Conservation (phyloP, 1,284 basidiomycete species). For the Papiliotrema nemorosa region DNA sequence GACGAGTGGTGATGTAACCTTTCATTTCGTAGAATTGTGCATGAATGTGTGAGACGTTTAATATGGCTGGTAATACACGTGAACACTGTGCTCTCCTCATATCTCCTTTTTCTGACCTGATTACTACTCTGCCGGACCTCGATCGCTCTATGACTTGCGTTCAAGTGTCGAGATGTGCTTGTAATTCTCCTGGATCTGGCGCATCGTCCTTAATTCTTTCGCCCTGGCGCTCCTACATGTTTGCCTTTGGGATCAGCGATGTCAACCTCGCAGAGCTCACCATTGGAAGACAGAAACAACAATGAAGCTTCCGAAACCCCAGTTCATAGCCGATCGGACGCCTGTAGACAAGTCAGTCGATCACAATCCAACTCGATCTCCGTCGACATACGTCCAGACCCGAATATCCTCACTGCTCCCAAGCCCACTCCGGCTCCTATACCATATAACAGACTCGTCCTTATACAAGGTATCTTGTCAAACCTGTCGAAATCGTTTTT, state of each 20-base stretch:
- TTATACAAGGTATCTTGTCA: slow-evolving; percentile 41
- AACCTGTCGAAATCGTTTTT: slow-evolving; percentile 25
- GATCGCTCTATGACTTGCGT: background rate
- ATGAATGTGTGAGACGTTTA: slow-evolving; percentile 10
- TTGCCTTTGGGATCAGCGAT: slow-evolving; percentile 28
- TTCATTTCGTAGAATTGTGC: slow-evolving; percentile 7
- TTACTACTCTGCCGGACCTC: no score
- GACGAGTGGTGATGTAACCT: no score
- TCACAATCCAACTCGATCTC: background rate
- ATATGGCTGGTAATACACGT: background rate
- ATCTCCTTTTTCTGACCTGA: no score
- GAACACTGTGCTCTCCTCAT: no score
- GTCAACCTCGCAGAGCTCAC: background rate
- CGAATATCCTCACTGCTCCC: slow-evolving; percentile 41
- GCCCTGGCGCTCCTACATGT: slow-evolving; percentile 38
- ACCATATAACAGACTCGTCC: slow-evolving; percentile 45
- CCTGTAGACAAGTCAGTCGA: slow-evolving; percentile 7
- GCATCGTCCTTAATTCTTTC: slow-evolving; percentile 43
- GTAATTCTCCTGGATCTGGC: slow-evolving; percentile 43
- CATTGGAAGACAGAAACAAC: slow-evolving; percentile 27
- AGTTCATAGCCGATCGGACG: slow-evolving; percentile 28
- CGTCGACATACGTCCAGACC: slow-evolving; percentile 34
- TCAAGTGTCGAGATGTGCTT: slow-evolving; percentile 4
- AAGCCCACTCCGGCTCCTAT: slow-evolving; percentile 43
- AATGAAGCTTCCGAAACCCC: slow-evolving; percentile 44